Conservation (phyloP, 2,329 filamentous ascomycete species). For the Microcyclospora pomicola region DNA sequence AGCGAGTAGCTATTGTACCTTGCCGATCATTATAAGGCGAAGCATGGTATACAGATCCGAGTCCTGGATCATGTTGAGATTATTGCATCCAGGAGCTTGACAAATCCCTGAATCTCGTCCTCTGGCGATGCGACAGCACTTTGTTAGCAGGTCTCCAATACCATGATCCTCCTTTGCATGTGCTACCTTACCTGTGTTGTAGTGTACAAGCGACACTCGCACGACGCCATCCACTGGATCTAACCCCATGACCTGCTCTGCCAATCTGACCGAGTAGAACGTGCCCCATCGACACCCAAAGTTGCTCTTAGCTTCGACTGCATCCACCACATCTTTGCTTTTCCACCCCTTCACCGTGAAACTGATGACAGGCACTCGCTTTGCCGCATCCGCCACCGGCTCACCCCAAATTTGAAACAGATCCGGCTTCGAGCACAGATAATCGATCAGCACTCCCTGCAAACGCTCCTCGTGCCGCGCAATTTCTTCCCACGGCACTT, state of each 20-base stretch:
- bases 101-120: conserved; percentile 42
- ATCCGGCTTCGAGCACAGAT: conserved; percentile 39
- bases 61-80: conserved; percentile 3
- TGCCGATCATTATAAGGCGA: too few relatives aligned
- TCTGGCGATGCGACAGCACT: conserved; percentile 23
- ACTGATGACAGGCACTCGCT: conserved; percentile 52
- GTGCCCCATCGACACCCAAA: conserved; percentile 54
- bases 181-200: conserved; percentile 46
- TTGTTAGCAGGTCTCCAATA: neutral
- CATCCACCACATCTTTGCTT: conserved; percentile 46
- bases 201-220: conserved; percentile 59
- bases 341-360: conserved; percentile 47
- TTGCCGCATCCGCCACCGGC: conserved; percentile 30
- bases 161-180: conserved; percentile 1
- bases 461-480: conserved; percentile 46
- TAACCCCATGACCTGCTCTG: conserved; percentile 42
- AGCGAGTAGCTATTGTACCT: too few relatives aligned
- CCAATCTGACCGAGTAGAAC: conserved; percentile 54
- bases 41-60: too few relatives aligned
- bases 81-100: conserved; percentile 39
- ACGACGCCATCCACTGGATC: conserved; percentile 49
- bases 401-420: conserved; percentile 46
- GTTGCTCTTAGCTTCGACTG: conserved; percentile 43
- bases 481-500: conserved; percentile 37
- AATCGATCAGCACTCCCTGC: conserved; percentile 45